phyloP scores from a whole-genome alignment of 2,329 filamentous ascomycete genomes.

The Diaporthe vaccinii region DNA sequence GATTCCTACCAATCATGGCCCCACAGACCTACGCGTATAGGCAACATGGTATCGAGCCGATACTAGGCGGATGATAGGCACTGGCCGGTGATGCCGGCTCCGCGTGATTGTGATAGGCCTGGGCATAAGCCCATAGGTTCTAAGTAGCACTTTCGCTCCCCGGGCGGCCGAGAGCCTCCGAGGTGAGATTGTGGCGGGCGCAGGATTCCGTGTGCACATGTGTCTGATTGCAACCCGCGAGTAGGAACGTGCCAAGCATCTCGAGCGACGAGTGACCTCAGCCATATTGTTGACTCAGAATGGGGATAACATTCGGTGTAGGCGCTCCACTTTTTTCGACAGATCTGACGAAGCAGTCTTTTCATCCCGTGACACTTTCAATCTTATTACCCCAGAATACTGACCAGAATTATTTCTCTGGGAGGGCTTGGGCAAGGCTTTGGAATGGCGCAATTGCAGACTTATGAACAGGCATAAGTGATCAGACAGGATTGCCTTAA shows the following conservation, averaged over 20 bases:
- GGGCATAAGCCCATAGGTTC: background rate
- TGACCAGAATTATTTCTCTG: background rate
- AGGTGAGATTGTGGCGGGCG: background rate
- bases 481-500: background rate
- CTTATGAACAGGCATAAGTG: too few species aligned
- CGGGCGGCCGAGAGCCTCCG: background rate
- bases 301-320: background rate
- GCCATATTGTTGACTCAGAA: constrained; percentile 22
- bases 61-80: background rate
- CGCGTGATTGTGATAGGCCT: background rate
- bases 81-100: background rate
- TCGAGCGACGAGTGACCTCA: background rate
- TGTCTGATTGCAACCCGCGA: background rate
- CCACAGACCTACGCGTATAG: background rate
- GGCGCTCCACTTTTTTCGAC: background rate
- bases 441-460: background rate
- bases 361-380: background rate
- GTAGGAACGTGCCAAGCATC: background rate
- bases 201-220: background rate
- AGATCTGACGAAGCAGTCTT: background rate
- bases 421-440: too few species aligned
- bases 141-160: background rate
- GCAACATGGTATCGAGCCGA: background rate
- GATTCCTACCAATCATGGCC: background rate
- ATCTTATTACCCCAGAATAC: background rate